Conservation (phyloP, 2,329 filamentous ascomycete species). For the Colletotrichum godetiae region DNA sequence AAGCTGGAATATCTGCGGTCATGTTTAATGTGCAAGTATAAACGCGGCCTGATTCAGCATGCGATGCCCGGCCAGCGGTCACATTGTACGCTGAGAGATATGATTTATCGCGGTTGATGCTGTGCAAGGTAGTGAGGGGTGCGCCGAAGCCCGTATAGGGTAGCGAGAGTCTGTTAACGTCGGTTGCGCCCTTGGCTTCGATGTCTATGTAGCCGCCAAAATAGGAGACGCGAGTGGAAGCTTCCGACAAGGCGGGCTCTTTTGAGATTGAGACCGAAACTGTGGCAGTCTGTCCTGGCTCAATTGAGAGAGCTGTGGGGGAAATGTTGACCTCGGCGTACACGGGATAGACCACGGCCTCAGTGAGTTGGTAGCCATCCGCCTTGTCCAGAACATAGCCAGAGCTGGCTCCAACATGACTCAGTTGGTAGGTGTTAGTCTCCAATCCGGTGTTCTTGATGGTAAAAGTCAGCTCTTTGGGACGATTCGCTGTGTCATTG, state of each 20-base stretch:
- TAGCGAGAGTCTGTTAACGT: constrained; percentile 8
- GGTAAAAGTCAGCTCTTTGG: constrained; percentile 43
- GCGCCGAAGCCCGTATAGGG: constrained; percentile 23
- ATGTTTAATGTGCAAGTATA: constrained; percentile 7
- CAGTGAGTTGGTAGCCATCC: constrained; percentile 1
- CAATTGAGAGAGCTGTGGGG: constrained; percentile 34
- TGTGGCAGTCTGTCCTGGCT: constrained; percentile 26
- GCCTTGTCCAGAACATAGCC: constrained; percentile 44
- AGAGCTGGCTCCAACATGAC: constrained; percentile 42
- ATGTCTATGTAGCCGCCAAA: constrained; percentile 45
- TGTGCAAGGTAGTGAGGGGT: neutral
- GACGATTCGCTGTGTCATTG: constrained; percentile 53
- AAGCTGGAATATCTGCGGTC: neutral
- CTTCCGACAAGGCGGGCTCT: constrained; percentile 12
- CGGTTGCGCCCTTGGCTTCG: constrained; percentile 23
- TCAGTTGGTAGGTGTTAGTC: constrained; percentile 46
- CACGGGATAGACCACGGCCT: neutral
- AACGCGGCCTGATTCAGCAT: neutral
- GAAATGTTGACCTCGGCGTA: constrained; percentile 12
- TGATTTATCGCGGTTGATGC: neutral
- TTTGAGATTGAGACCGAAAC: constrained; percentile 38
- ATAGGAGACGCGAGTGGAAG: constrained; percentile 40
- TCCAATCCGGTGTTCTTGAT: constrained; percentile 48
- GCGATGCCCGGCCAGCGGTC: neutral
- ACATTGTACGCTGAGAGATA: constrained; percentile 9